A percentile compares a stretch with the other conserved stretches of the same genome.
Conservation (phyloP, 73 alveolate species). For the Paramecium biaurelia region DNA sequence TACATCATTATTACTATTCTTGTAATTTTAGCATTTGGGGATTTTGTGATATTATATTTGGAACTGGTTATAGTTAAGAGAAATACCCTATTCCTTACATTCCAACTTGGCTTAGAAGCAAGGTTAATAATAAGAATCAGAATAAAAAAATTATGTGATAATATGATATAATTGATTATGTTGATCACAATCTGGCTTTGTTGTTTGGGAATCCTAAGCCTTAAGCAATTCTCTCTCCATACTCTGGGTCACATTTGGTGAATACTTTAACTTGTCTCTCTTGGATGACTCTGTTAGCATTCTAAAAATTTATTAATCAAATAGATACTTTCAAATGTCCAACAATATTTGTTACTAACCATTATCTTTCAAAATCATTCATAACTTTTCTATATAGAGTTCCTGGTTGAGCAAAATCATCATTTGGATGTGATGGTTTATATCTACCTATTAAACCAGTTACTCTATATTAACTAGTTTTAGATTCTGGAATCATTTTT, state of each 20-base stretch:
- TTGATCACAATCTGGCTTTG: slow-evolving; percentile 68
- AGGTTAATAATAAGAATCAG: neutral
- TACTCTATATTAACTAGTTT: slow-evolving; percentile 62
- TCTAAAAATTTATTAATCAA: neutral
- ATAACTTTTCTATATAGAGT: slow-evolving; percentile 74
- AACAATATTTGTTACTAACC: slow-evolving; percentile 67
- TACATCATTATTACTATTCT: slow-evolving; percentile 51
- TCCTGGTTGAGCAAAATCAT: slow-evolving; percentile 78
- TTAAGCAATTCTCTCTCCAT: slow-evolving; percentile 79
- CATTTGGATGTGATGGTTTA: slow-evolving; percentile 65
- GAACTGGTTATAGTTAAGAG: neutral
- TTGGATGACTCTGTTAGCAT: slow-evolving; percentile 70
- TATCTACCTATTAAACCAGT: slow-evolving; percentile 59
- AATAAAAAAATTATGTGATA: neutral
- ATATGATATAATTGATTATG: neutral
- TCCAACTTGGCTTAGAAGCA: slow-evolving; percentile 27
- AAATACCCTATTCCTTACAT: neutral
- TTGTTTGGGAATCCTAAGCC: slow-evolving; percentile 71
- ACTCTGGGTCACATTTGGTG: slow-evolving; percentile 77
- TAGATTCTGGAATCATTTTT: slow-evolving; percentile 50
- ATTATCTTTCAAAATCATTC: slow-evolving; percentile 70
- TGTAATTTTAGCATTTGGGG: slow-evolving; percentile 59
- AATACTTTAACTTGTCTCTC: slow-evolving; percentile 77
- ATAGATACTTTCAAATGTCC: slow-evolving; percentile 59
- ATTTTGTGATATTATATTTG: slow-evolving; percentile 49